Evolutionary conservation across 352 stramenopile species (phyloP), one percentile per base, ranked within the genome.

Genomic region (Nothophytophthora sp.): DNA sequence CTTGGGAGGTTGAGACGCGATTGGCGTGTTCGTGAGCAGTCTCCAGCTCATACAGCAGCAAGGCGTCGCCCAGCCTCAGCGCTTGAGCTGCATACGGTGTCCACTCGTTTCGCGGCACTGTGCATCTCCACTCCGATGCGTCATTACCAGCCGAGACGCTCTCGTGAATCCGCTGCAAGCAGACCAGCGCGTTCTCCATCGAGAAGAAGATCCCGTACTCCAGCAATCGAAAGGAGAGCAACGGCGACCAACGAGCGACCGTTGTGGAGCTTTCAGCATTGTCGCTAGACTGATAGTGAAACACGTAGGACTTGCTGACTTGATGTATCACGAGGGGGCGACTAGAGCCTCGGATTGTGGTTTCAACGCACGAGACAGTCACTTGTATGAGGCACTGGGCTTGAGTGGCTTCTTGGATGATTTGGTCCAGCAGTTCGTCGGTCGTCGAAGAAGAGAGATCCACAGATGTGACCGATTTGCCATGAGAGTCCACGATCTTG

Each of bases 231-330:
- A 63, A 68, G 5, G 32, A 49, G 11, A 58, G 1, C 22, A 67
- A 32, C 16, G 53, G 42, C 15, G 61, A 56, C 1, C 73, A 39
- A 10, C 25, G 4, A n/a, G n/a, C n/a, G n/a, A n/a, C n/a, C n/a
- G n/a, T n/a, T 12, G 28, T 32, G 6, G 40, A 25, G 33, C 13
- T 27, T 25, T 25, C 12, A 40, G 5, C 0, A 20, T 35, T 30
- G 43, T 51, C 57, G 5, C 56, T 66, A 13, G 60, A 50, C 20
- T 55, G 30, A 35, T 73, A 24, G 18, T 76, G 66, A 51, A 83
- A 77, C 13, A 54, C 18, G 27, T 79, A 86, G 15, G 29, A 44
- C 46, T 83, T 83, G 1, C 42, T 67, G 4, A 76, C 47, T 7
- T 64, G 43, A 16, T 54, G 55, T 13, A 67, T 39, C 8, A 19